These are phyloP conservation scores for Chlorella variabilis DNA, from an alignment of 163 green algal species.

Conservation along the genomic window DNA sequence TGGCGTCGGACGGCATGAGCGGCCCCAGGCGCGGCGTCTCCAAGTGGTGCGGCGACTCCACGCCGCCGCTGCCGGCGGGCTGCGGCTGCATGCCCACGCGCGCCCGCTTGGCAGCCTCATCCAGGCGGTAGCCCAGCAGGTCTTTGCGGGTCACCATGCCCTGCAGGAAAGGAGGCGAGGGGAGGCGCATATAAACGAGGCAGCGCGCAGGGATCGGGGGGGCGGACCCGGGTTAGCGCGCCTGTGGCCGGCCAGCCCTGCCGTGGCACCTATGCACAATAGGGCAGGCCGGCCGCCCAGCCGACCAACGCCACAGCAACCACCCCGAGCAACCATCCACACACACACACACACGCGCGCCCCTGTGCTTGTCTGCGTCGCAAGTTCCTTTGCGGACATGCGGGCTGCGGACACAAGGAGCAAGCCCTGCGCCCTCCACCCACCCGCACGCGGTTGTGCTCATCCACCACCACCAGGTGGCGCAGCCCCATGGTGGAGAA, in stretches of 20 bases:
- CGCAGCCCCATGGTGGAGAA: constrained; percentile 89
- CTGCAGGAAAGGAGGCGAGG: not conserved
- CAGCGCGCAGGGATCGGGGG: not conserved
- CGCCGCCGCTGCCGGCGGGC: not conserved
- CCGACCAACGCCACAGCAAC: not conserved
- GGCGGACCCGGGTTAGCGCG: no score
- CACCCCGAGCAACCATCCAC: constrained; percentile 40
- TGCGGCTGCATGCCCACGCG: not conserved
- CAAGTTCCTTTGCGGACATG: no score
- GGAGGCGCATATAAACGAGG: not conserved
- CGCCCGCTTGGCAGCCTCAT: constrained; percentile 51
- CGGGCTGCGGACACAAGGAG: no score
- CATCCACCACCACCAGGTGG: constrained; percentile 87
- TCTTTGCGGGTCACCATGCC: constrained; percentile 57
- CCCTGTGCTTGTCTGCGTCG: no score
- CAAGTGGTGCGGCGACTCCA: constrained; percentile 1
- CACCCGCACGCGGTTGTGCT: constrained; percentile 59
- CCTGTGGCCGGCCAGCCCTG: no score
- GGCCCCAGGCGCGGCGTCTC: not conserved
- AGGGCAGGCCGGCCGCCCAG: not conserved
- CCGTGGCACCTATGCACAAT: not conserved
- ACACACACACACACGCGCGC: no score
- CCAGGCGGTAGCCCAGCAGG: constrained; percentile 62
- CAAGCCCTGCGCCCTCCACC: not conserved
- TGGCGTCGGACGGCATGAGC: not conserved